A percentile compares a stretch with the other conserved stretches of the same genome.
Evolutionary conservation across 108 stramenopile genomes (phyloP).

Genomic region (Cyclotella choctawhatcheeana): DNA sequence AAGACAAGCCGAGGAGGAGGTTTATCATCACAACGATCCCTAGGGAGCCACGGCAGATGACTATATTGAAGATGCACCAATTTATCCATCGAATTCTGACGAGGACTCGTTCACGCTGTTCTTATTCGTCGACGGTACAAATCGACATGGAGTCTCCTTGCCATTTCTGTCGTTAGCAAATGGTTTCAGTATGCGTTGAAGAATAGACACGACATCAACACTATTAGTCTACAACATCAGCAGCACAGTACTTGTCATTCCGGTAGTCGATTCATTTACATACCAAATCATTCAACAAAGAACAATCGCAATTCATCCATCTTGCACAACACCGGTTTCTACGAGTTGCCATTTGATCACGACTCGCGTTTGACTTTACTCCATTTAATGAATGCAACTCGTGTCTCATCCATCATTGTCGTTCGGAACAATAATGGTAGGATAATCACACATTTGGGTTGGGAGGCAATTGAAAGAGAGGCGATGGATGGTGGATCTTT

Average conservation of each 20-base stretch:
- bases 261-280: slow-evolving; percentile 39
- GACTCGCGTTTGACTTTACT: slow-evolving; percentile 21
- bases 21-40: neutral
- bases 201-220: too few relatives aligned
- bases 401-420: slow-evolving; percentile 40
- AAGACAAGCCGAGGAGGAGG: neutral
- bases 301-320: neutral
- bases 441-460: slow-evolving; percentile 44
- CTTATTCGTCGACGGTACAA: slow-evolving; percentile 45
- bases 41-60: neutral
- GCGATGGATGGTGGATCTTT: slow-evolving; percentile 7
- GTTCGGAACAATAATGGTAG: slow-evolving; percentile 36
- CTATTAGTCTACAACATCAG: neutral
- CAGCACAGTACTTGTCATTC: neutral
- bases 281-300: slow-evolving; percentile 38
- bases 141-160: slow-evolving; percentile 42
- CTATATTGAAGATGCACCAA: neutral
- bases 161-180: slow-evolving; percentile 38
- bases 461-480: slow-evolving; percentile 52
- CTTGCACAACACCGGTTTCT: slow-evolving; percentile 33
- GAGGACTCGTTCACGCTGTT: slow-evolving; percentile 29
- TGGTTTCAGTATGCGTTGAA: slow-evolving; percentile 40
- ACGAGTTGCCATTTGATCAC: slow-evolving; percentile 37
- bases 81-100: neutral
- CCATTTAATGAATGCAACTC: slow-evolving; percentile 28